Evolutionary conservation across 306 rosid genomes (phyloP).

Genomic region (Oemleria cerasiformis): DNA sequence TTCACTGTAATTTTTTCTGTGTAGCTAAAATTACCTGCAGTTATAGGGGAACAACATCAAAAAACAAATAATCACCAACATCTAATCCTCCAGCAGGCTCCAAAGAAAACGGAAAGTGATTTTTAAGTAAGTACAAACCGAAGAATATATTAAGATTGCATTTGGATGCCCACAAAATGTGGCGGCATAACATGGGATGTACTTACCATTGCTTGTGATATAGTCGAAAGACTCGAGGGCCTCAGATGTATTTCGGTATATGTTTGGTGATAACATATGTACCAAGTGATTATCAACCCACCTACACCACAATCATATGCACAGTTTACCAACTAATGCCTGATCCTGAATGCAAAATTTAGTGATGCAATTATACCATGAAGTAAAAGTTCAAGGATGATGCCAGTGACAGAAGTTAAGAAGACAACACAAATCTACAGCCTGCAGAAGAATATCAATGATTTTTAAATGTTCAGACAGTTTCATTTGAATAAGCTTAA

Average conservation of each 20-base stretch:
- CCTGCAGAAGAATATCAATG: neutral
- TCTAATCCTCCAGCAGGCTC: constrained; percentile 17
- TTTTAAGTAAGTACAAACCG: neutral
- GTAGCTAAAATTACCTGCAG: constrained; percentile 80
- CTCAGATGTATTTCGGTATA: constrained; percentile 81
- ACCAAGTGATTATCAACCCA: constrained; percentile 96
- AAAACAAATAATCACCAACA: constrained; percentile 6
- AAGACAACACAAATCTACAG: neutral
- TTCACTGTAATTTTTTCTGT: constrained; percentile 73
- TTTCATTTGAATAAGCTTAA: neutral
- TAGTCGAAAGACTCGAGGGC: constrained; percentile 94
- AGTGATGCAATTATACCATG: neutral
- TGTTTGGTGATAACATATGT: constrained; percentile 86
- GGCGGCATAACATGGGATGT: neutral
- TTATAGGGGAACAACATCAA: neutral
- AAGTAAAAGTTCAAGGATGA: neutral
- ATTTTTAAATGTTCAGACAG: neutral
- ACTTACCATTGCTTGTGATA: constrained; percentile 81
- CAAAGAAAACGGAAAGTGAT: neutral
- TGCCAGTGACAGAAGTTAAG: neutral
- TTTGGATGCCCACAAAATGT: neutral
- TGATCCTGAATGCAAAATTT: neutral
- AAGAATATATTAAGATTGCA: neutral
- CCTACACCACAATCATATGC: constrained; percentile 43
- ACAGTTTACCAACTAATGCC: neutral